These are phyloP conservation scores for Dactylellina cionopaga DNA, from an alignment of 2,329 filamentous ascomycete species.

Conservation along the genomic window DNA sequence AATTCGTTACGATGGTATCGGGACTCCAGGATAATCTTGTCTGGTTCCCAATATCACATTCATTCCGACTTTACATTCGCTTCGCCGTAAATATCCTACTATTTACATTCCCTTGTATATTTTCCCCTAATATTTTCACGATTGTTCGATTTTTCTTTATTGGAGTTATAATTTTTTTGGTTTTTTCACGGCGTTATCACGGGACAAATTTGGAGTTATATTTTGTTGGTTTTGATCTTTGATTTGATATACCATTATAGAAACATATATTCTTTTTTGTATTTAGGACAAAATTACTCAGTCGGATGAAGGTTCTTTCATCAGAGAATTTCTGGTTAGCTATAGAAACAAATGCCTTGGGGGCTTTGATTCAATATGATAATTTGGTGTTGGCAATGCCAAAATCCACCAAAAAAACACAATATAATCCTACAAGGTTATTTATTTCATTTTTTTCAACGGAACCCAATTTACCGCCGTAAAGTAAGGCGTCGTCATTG, in stretches of 20 bases:
- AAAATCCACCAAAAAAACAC: no score
- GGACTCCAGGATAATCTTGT: not conserved
- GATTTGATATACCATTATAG: constrained; percentile 40
- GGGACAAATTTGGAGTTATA: constrained; percentile 7
- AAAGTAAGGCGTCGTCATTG: constrained; percentile 6
- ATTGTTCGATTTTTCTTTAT: constrained; percentile 4
- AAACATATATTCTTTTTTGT: constrained; percentile 31
- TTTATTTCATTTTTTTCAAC: not conserved
- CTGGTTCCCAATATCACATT: no score
- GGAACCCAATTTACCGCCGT: not conserved
- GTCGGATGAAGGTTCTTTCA: not conserved
- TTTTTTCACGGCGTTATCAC: constrained; percentile 35
- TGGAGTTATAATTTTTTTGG: constrained; percentile 12
- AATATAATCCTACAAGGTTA: no score
- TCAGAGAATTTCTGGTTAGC: not conserved
- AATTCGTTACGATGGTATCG: no score
- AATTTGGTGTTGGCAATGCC: not conserved
- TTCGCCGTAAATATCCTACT: constrained; percentile 20
- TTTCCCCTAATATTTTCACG: constrained; percentile 5
- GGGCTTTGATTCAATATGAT: not conserved
- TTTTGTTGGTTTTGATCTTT: constrained; percentile 7
- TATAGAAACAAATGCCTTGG: not conserved
- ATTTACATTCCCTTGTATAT: constrained; percentile 42
- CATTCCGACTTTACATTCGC: no score
- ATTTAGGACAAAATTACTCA: constrained; percentile 25